Base-by-base conservation (phyloP, 2,329 filamentous ascomycete species). In the Daldinia eschscholtzii region DNA sequence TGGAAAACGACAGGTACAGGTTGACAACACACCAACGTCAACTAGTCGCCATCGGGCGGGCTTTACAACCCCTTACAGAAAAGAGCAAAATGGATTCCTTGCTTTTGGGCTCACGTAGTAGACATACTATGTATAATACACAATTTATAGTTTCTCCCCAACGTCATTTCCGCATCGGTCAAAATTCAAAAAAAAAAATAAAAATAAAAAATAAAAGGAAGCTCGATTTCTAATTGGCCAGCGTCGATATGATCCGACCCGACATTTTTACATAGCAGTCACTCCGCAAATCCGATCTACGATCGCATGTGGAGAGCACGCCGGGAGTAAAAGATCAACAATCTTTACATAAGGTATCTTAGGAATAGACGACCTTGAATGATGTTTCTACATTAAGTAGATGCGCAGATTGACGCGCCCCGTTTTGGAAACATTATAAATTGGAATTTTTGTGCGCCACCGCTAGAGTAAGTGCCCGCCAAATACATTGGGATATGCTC, bases 271-370 rank as follows among this genome's bases (percentile, higher is more conserved):
- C 30, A 33, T 6, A 33, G 9, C 2, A 33, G 35, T 26, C 39
- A 23, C 39, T 37, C 63, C 48, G 66, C 66, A 44, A 61, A 70
- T 70, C 50, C 30, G 65, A 68, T 60, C 65, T 59, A 12, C 65
- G 37, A 30, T 35, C 23, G 41, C 35, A 39, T 60, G 63, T 55
- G 55, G 58, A 68, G 66, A 53, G 35, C 5, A n/a, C 15, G 37
- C 35, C 59, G 37, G 12, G 58, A 26, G 20, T 10, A 55, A 55
- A 33, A 55, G 15, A 55, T 37, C 33, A 37, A 26, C 50, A 35
- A 53, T 10, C 10, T 6, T 9, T 35, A 39, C 35, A 15, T 15
- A 15, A 39, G 6, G 33, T 9, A 35, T 35, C 33, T 52, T 35
- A 39, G 39, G 39, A n/a, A 37, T 26, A 39, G 10, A 13, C 20